Base-by-base conservation (phyloP, 345 rosid genomes). In the Abelmoschus esculentus region DNA sequence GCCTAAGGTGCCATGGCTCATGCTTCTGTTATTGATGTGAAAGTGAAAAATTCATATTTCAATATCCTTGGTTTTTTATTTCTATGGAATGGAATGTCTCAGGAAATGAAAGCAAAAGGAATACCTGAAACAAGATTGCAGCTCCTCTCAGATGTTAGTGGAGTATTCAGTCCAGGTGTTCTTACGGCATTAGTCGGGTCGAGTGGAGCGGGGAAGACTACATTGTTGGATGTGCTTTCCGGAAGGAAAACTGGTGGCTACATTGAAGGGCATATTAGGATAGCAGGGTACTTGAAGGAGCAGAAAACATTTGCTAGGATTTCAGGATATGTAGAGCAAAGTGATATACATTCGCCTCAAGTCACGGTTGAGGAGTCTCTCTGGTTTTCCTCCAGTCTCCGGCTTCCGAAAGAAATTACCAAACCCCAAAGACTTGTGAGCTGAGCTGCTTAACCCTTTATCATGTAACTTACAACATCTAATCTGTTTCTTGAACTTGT, bases 321-420 rank as follows among this genome's bases (percentile, higher is more conserved):
- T 66, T 89, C 98, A 14, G 98, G 98, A 72, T 89, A 93, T 75
- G 98, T 93, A 71, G 98, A 93, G 83, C 98, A 93, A 79, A 87
- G 86, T 70, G 98, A 93, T 75, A 93, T 93, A 75, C 96, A 93
- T 81, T 93, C 98, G 81, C 98, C 98, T 67, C 97, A 93, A 78
- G 90, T 93, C 57, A 93, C 98, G 12, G 91, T 90, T 47, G 90
- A 86, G 81, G 98, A 93, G 79, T 90, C 98, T 67, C 89, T 93
- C 7, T 79, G 86, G 93, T 90, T 93, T 79, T 93, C 97, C 14
- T 81, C 97, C 55, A 77, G 80, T 67, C 90, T 90, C 66, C 93
- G 97, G 64, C 93, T 93, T 75, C 91, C 90, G 11, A 89, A 81
- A 70, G 97, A 90, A 72, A 85, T 89, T 15, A 84, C 76, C 79